Evolutionary conservation across 768 basidiomycete species (phyloP).

Genomic region (Leccinum variicolor): DNA sequence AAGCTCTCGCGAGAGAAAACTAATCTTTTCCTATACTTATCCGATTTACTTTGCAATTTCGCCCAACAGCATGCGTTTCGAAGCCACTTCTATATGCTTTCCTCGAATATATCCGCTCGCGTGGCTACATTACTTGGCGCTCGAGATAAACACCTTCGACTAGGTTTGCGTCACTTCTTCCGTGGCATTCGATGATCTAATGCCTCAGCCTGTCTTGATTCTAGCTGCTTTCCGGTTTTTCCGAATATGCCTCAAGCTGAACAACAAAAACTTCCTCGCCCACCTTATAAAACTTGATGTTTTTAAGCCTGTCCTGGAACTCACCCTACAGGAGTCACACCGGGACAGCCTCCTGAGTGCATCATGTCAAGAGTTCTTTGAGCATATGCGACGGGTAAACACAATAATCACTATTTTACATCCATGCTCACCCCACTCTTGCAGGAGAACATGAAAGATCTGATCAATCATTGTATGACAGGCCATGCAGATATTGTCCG

Average conservation of each 20-base stretch:
- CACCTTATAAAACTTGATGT: constrained; percentile 85
- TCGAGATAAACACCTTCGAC: constrained; percentile 88
- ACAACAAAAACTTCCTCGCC: constrained; percentile 69
- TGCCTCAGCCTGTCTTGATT: constrained; percentile 4
- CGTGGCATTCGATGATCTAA: constrained; percentile 7
- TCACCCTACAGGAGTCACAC: constrained; percentile 77
- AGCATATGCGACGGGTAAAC: constrained; percentile 80
- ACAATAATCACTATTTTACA: not conserved
- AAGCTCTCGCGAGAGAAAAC: constrained; percentile 68
- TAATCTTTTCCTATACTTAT: constrained; percentile 84
- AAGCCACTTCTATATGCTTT: constrained; percentile 86
- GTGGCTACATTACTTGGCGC: constrained; percentile 75
- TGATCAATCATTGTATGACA: constrained; percentile 83
- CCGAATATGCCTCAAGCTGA: constrained; percentile 76
- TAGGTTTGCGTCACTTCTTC: constrained; percentile 55
- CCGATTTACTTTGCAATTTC: constrained; percentile 89
- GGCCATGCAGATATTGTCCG: constrained; percentile 65
- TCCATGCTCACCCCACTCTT: constrained; percentile 4
- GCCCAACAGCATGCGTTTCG: constrained; percentile 87
- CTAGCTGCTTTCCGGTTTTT: constrained; percentile 91
- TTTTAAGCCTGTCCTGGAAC: constrained; percentile 76
- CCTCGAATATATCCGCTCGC: constrained; percentile 69
- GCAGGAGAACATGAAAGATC: constrained; percentile 84
- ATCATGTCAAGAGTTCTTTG: constrained; percentile 95
- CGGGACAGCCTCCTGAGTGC: constrained; percentile 92